Conservation (phyloP, 2,329 filamentous ascomycete genomes). For the Amylocarpus encephaloides region DNA sequence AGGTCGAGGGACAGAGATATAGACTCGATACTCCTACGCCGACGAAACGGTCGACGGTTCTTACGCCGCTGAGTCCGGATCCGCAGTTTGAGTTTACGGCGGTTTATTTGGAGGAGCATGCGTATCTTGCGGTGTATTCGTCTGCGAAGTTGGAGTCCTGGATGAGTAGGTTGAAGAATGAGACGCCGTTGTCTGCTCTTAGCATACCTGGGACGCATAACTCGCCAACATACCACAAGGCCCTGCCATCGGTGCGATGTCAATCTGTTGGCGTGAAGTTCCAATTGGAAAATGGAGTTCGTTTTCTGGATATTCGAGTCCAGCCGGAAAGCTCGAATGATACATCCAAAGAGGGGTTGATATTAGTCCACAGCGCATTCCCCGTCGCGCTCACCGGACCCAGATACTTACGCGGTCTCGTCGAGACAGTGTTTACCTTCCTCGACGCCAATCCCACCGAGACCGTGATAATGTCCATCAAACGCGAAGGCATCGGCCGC, state of each 20-base stretch:
- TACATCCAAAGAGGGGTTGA: constrained; percentile 56
- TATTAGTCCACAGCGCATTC: constrained; percentile 85
- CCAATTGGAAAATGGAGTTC: constrained; percentile 84
- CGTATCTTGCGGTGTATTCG: constrained; percentile 60
- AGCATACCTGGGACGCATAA: constrained; percentile 97
- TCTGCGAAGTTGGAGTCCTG: constrained; percentile 64
- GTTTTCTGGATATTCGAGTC: constrained; percentile 89
- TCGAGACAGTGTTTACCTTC: constrained; percentile 67
- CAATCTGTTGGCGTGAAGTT: constrained; percentile 71
- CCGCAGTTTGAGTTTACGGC: constrained; percentile 54
- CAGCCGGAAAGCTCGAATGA: constrained; percentile 55
- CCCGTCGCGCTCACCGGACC: constrained; percentile 76
- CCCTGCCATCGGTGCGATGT: constrained; percentile 87
- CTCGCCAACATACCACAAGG: constrained; percentile 75
- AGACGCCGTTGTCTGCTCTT: constrained; percentile 68
- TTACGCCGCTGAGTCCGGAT: constrained; percentile 49
- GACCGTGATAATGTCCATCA: constrained; percentile 78
- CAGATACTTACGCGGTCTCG: constrained; percentile 70
- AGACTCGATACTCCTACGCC: constrained; percentile 66
- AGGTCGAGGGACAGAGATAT: constrained; percentile 58
- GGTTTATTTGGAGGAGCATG: constrained; percentile 53
- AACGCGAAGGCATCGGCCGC: constrained; percentile 81
- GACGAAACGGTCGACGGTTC: constrained; percentile 50
- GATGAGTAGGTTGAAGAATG: constrained; percentile 73
- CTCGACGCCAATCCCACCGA: constrained; percentile 73